A percentile compares a stretch with the other conserved stretches of the same genome.
Conservation (phyloP, 2,329 filamentous ascomycete species). For the Phialemoniopsis sp. region DNA sequence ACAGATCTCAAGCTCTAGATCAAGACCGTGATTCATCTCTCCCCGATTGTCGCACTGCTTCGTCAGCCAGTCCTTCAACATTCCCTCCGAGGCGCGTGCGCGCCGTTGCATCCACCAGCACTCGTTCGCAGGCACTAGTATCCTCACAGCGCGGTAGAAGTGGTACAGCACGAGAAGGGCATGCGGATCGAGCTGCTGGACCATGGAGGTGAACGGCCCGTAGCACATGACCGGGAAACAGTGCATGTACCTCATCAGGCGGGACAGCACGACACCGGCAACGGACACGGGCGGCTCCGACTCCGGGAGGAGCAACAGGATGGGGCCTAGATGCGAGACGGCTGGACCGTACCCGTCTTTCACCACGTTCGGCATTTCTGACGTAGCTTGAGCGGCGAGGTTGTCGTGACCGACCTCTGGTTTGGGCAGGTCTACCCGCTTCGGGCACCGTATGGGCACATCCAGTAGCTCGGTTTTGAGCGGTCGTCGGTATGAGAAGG, state of each 20-base stretch:
- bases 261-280: background rate
- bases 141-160: slow-evolving; percentile 9
- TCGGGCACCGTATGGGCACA: no score
- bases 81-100: slow-evolving; percentile 3
- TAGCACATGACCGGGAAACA: slow-evolving; percentile 9
- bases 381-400: no score
- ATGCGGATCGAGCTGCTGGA: slow-evolving; percentile 4
- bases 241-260: slow-evolving; percentile 8
- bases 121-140: slow-evolving; percentile 2
- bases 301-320: slow-evolving; percentile 7
- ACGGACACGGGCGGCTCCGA: background rate
- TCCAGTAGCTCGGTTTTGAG: background rate
- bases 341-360: background rate
- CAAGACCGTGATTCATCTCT: no score
- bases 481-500: slow-evolving; percentile 7
- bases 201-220: slow-evolving; percentile 6
- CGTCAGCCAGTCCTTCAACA: slow-evolving; percentile 3
- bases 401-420: no score
- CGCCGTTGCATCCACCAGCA: slow-evolving; percentile 11
- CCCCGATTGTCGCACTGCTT: no score
- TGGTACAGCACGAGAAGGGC: slow-evolving; percentile 10
- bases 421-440: no score
- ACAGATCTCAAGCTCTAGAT: no score
- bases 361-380: no score
- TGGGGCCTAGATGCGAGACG: slow-evolving; percentile 5